Evolutionary conservation across 352 stramenopile species (phyloP), one percentile per base, ranked within the genome.

Genomic region (Globisporangium paroecandrum): DNA sequence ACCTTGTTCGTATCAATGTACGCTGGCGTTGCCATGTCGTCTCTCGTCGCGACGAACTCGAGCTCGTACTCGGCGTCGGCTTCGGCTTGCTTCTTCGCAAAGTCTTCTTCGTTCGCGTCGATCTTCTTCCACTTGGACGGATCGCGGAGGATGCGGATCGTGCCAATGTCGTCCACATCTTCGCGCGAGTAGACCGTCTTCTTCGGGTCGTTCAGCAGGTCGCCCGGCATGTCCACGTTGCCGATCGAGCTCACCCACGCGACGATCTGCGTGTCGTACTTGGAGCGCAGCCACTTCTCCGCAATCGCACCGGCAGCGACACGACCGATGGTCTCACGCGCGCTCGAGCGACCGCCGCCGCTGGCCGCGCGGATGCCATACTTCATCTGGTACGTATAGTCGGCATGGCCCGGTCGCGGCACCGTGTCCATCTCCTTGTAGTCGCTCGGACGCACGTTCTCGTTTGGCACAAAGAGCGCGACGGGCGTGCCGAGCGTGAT

Each of bases 341-440:
- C 98, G 56, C 91, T 98, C 32, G 90, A 94, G 29, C 98, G 92
- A 47, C 98, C 98, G 59, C 98, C 98, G 57, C 98, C 98, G 53
- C 95, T 98, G 70, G 98, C 95, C 9, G 97, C 97, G 58, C 97
- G 92, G 54, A 98, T 98, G 69, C 98, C 98, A 77, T 99, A 99
- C 80, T 99, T 99, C 79, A 98, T 96, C 89, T 99, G 97, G 81
- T 99, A 99, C 65, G 97, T 99, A 64, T 98, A 98, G 84, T 99
- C 98, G 9, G 98, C 97, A 79, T 99, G 98, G 29, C 90, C 96
- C 12, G 97, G 97, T 34, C 89, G 87, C 13, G 89, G 89, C 27
- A 96, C 87, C 4, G 91, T 79, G 66, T 87, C 94, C 95, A 99
- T 99, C 66, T 98, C 97, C 77, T 98, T 99, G 72, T 99, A 98